Conservation (phyloP, 116 monocot species). For the Papilionanthe hybrid region DNA sequence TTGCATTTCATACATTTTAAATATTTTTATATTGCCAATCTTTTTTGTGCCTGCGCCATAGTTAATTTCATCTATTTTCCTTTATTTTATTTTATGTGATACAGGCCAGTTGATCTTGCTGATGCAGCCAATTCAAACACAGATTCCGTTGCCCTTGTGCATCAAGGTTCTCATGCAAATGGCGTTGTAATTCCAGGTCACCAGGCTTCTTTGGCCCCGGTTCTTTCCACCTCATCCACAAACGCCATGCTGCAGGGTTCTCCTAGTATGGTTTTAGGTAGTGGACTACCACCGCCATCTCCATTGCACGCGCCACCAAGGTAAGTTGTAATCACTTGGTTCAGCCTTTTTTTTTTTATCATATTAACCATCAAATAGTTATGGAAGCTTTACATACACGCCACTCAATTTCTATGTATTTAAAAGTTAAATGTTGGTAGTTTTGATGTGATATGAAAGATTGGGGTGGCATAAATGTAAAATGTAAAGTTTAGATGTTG, state of each 20-base stretch:
- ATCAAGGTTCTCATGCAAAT: constrained; percentile 54
- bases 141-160: constrained; percentile 44
- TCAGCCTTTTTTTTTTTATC: neutral
- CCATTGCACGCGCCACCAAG: constrained; percentile 48
- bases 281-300: constrained; percentile 54
- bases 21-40: neutral
- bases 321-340: constrained; percentile 31
- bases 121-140: constrained; percentile 51
- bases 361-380: neutral
- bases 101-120: constrained; percentile 89
- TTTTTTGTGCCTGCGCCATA: neutral
- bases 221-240: constrained; percentile 48
- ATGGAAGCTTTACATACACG: no score
- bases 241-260: constrained; percentile 54
- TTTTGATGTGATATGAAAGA: no score
- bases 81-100: neutral
- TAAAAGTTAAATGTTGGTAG: no score
- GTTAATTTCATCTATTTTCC: neutral
- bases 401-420: no score
- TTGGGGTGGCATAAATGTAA: no score
- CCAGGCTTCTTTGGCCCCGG: constrained; percentile 45
- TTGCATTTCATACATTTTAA: neutral
- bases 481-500: no score
- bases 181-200: constrained; percentile 45
- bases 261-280: constrained; percentile 56